These are phyloP conservation scores for Nakazawaea holstii DNA, from an alignment of 805 yeast species.

Conservation along the genomic window DNA sequence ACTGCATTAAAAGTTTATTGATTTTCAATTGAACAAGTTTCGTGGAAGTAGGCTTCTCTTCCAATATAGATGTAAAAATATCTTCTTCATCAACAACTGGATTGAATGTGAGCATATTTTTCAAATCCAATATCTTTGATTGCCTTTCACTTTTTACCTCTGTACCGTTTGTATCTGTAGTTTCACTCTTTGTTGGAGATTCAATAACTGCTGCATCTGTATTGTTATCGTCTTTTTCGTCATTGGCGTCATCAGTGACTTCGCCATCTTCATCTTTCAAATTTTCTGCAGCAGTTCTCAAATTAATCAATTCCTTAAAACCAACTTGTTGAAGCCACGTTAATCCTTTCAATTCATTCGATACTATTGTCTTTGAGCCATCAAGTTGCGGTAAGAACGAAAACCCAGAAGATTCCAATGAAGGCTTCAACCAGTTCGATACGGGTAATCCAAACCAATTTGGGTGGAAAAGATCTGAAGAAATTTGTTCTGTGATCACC, in stretches of 20 bases:
- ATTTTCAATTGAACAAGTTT: slow-evolving; percentile 27
- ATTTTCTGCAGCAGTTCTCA: slow-evolving; percentile 4
- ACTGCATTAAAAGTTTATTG: slow-evolving; percentile 37
- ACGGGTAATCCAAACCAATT: slow-evolving; percentile 62
- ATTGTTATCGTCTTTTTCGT: not conserved
- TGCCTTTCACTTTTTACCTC: slow-evolving; percentile 17
- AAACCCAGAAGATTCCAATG: slow-evolving; percentile 36
- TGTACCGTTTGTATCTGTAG: not conserved
- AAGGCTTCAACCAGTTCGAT: slow-evolving; percentile 55
- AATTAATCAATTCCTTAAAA: slow-evolving; percentile 28
- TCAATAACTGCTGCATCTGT: slow-evolving; percentile 1
- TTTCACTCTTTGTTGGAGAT: not conserved
- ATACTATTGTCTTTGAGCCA: slow-evolving; percentile 50
- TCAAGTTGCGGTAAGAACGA: slow-evolving; percentile 66
- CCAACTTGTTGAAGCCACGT: slow-evolving; percentile 54
- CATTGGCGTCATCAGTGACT: not conserved
- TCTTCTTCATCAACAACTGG: slow-evolving; percentile 8
- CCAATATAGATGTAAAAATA: not conserved
- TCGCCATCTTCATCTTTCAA: not conserved
- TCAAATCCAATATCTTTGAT: slow-evolving; percentile 1
- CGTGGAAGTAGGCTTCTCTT: not conserved
- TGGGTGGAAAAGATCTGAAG: slow-evolving; percentile 51
- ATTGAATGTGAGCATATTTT: slow-evolving; percentile 4
- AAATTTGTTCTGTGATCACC: slow-evolving; percentile 35
- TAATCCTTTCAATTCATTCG: slow-evolving; percentile 43